These are phyloP conservation scores for Clarireedia hainanense DNA, from an alignment of 2,329 filamentous ascomycete species.

Conservation along the genomic window DNA sequence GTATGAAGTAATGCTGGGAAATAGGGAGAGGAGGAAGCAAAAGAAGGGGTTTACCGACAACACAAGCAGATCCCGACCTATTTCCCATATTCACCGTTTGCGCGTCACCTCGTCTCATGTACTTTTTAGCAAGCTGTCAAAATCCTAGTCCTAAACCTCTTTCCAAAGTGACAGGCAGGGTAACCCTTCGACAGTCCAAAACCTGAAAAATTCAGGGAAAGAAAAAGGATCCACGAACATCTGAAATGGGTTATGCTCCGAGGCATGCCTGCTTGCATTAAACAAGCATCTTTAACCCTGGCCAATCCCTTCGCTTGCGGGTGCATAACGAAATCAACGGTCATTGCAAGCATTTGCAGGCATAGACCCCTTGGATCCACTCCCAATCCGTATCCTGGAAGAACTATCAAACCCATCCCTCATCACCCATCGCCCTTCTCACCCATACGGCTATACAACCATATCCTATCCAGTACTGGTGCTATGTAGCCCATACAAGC, in stretches of 20 bases:
- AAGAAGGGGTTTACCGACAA: neutral
- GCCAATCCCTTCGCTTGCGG: slow-evolving; percentile 22
- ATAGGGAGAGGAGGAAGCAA: neutral
- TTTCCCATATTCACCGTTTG: slow-evolving; percentile 19
- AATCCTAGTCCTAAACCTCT: slow-evolving; percentile 25
- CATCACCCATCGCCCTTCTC: too few species aligned
- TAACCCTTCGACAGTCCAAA: slow-evolving; percentile 16
- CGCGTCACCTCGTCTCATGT: slow-evolving; percentile 29
- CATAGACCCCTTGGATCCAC: slow-evolving; percentile 20
- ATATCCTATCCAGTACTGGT: too few species aligned
- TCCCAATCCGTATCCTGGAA: slow-evolving; percentile 15
- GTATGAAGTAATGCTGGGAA: neutral
- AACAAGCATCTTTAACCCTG: slow-evolving; percentile 24
- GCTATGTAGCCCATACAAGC: too few species aligned
- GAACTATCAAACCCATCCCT: slow-evolving; percentile 13
- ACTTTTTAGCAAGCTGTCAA: slow-evolving; percentile 22
- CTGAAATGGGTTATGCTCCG: slow-evolving; percentile 27
- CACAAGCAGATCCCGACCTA: slow-evolving; percentile 20
- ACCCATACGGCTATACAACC: too few species aligned
- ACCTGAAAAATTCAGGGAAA: slow-evolving; percentile 16
- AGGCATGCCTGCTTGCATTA: slow-evolving; percentile 21
- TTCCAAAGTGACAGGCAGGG: slow-evolving; percentile 23
- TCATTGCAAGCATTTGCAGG: slow-evolving; percentile 21
- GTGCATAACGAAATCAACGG: slow-evolving; percentile 24
- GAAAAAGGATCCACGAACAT: slow-evolving; percentile 14